These are phyloP conservation scores for Cavenderia fasciculata DNA, from an alignment of 78 protist species.

Conservation along the genomic window DNA sequence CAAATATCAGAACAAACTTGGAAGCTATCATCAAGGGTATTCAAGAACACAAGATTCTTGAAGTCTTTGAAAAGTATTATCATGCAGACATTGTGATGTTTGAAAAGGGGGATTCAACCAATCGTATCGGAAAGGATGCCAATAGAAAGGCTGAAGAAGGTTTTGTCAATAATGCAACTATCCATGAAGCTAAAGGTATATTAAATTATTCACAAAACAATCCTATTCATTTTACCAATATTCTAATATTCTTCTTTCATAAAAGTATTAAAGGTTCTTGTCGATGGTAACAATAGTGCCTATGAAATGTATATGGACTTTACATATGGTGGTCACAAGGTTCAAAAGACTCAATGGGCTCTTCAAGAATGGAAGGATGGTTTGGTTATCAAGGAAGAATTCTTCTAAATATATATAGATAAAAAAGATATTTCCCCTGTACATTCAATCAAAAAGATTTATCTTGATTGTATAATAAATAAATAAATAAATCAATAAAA, in stretches of 20 bases:
- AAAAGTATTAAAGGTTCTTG: background rate
- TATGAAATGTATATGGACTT: conserved; percentile 38
- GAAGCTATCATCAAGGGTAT: conserved; percentile 15
- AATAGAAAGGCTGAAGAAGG: conserved; percentile 9
- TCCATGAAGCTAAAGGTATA: conserved; percentile 22
- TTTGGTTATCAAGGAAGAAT: conserved; percentile 5
- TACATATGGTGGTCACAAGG: background rate
- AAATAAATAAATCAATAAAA: too few species aligned
- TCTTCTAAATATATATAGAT: background rate
- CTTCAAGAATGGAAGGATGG: conserved; percentile 12
- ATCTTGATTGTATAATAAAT: too few species aligned
- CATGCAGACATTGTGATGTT: conserved; percentile 32
- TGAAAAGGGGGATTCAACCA: conserved; percentile 63
- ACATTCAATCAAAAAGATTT: too few species aligned
- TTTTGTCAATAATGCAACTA: conserved; percentile 9
- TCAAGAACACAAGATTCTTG: background rate
- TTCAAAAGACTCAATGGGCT: conserved; percentile 38
- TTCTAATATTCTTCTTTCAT: too few species aligned
- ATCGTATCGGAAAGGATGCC: conserved; percentile 34
- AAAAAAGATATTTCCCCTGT: background rate
- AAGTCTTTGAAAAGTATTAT: conserved; percentile 22
- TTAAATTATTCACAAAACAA: too few species aligned
- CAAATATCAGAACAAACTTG: background rate
- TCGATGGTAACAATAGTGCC: conserved; percentile 19
- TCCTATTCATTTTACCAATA: too few species aligned